phyloP scores from a whole-genome alignment of 2,329 filamentous ascomycete species.

The Hypocreales sp. region DNA sequence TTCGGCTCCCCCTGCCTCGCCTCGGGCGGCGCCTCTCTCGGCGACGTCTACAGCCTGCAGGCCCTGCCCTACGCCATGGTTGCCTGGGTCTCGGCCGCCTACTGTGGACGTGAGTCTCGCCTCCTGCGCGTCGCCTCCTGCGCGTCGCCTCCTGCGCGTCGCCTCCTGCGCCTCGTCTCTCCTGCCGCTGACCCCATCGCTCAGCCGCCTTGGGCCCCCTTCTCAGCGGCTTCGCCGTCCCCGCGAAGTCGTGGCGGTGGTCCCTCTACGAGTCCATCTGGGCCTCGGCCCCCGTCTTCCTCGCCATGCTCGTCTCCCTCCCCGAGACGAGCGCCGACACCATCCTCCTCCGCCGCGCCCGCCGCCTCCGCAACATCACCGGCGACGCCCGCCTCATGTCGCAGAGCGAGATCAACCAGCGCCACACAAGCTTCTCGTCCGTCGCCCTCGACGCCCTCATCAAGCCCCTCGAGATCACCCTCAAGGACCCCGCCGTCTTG shows the following conservation, averaged over 20 bases:
- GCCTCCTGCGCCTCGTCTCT: too few species aligned
- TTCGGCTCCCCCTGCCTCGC: slow-evolving; percentile 51
- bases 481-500: slow-evolving; percentile 45
- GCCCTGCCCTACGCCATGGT: slow-evolving; percentile 42
- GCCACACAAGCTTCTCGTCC: slow-evolving; percentile 28
- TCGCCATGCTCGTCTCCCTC: slow-evolving; percentile 46
- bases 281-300: slow-evolving; percentile 39
- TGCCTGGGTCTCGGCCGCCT: slow-evolving; percentile 40
- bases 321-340: slow-evolving; percentile 47
- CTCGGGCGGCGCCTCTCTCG: slow-evolving; percentile 35
- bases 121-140: too few species aligned
- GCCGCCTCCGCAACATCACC: slow-evolving; percentile 44
- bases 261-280: slow-evolving; percentile 48
- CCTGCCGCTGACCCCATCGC: too few species aligned
- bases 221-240: slow-evolving; percentile 43
- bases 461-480: slow-evolving; percentile 42
- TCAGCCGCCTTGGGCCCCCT: slow-evolving; percentile 42
- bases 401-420: slow-evolving; percentile 49
- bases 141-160: too few species aligned
- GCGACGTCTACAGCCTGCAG: slow-evolving; percentile 37
- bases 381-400: slow-evolving; percentile 40
- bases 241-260: slow-evolving; percentile 46
- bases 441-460: slow-evolving; percentile 40
- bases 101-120: slow-evolving; percentile 23
- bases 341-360: slow-evolving; percentile 45